Percentiles rank a stretch among this genome's conserved stretches.
Conservation (phyloP, 2,329 filamentous ascomycete genomes). For the Xylariales sp. region DNA sequence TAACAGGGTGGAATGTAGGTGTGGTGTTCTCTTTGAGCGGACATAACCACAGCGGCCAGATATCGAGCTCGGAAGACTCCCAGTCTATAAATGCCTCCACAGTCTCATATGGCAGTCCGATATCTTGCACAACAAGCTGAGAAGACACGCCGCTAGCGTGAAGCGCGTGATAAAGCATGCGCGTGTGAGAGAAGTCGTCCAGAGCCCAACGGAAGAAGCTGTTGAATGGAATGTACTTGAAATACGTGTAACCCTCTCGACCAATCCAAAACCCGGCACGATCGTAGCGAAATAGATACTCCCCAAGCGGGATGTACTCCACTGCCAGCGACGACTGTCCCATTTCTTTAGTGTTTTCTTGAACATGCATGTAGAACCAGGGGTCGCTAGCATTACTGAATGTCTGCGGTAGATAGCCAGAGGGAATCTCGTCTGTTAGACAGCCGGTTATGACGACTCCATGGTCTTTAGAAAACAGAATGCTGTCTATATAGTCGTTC, state of each 20-base stretch:
- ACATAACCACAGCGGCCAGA: conserved; percentile 55
- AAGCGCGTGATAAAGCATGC: conserved; percentile 61
- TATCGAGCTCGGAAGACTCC: conserved; percentile 37
- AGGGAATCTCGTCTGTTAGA: conserved; percentile 43
- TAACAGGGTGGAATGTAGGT: no score
- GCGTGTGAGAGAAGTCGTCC: conserved; percentile 58
- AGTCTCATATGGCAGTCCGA: conserved; percentile 43
- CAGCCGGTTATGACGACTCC: conserved; percentile 59
- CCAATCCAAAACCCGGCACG: conserved; percentile 67
- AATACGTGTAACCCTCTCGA: conserved; percentile 58
- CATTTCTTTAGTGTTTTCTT: conserved; percentile 28
- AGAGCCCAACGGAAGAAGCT: conserved; percentile 56
- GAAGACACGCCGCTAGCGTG: conserved; percentile 58
- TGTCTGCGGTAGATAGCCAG: conserved; percentile 25
- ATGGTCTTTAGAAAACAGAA: conserved; percentile 52
- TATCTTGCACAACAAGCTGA: conserved; percentile 63
- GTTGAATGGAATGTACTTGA: conserved; percentile 59
- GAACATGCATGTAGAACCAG: conserved; percentile 71
- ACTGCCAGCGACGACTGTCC: conserved; percentile 25
- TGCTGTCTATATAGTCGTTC: conserved; percentile 65
- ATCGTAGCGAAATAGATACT: conserved; percentile 70
- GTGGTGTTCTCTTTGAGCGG: conserved; percentile 44
- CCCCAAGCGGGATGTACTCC: conserved; percentile 56
- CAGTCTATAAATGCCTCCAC: conserved; percentile 42
- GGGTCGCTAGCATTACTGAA: conserved; percentile 60